phyloP scores from a whole-genome alignment of 2,329 filamentous ascomycete genomes.

The Fusarium continuum region DNA sequence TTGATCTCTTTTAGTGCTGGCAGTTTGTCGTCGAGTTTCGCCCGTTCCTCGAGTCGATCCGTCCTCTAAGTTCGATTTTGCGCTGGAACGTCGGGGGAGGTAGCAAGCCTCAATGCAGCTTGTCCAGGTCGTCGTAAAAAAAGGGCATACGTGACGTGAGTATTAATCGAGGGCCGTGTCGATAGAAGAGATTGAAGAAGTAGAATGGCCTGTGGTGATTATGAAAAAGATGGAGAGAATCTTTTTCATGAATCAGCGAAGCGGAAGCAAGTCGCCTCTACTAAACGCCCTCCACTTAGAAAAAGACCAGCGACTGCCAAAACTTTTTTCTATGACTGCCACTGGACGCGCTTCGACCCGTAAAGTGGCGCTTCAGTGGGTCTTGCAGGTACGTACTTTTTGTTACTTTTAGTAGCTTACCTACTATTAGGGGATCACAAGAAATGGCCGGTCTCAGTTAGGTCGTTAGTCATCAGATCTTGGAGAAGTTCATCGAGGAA shows the following conservation, averaged over 20 bases:
- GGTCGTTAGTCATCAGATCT: no score
- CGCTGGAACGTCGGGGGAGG: conserved; percentile 8
- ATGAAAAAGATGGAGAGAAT: conserved; percentile 24
- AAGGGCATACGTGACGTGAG: neutral
- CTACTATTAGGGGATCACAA: no score
- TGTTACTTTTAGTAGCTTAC: no score
- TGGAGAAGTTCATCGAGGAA: no score
- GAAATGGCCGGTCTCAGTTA: no score
- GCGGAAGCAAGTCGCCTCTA: conserved; percentile 8
- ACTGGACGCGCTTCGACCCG: conserved; percentile 16
- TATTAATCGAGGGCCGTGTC: neutral
- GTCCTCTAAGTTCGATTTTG: conserved; percentile 1
- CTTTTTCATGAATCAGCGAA: conserved; percentile 37
- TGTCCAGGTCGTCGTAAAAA: neutral
- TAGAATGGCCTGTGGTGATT: conserved; percentile 7
- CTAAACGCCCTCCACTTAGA: conserved; percentile 7
- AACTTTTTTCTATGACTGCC: conserved; percentile 30
- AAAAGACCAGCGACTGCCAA: conserved; percentile 6
- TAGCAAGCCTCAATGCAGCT: neutral
- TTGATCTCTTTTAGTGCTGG: neutral
- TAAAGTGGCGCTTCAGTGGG: conserved; percentile 22
- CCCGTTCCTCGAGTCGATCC: conserved; percentile 2
- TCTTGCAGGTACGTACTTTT: conserved; percentile 12
- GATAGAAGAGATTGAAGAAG: conserved; percentile 1
- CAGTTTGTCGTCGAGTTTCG: neutral